These are phyloP conservation scores for Lodderomyces elongisporus DNA, from an alignment of 1,139 yeast species.

Conservation along the genomic window DNA sequence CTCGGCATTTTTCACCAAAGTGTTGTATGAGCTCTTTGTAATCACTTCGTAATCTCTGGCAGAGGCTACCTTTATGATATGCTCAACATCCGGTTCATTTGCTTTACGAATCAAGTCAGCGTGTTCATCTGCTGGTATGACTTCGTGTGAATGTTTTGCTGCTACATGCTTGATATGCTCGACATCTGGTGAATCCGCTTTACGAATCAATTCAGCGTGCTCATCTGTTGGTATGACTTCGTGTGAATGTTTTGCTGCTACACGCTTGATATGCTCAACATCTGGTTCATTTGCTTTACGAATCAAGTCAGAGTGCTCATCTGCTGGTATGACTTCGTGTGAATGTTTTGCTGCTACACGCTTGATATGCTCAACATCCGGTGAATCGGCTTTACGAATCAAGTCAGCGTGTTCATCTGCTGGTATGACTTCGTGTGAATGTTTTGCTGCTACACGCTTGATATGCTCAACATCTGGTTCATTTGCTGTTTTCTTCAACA, in stretches of 20 bases:
- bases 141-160: conserved; percentile 25
- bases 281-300: conserved; percentile 15
- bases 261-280: no score
- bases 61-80: conserved; percentile 14
- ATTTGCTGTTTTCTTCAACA: conserved; percentile 12
- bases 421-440: no score
- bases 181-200: conserved; percentile 25
- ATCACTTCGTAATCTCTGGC: conserved; percentile 12
- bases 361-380: no score
- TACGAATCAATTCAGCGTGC: conserved; percentile 19
- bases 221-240: conserved; percentile 22
- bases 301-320: conserved; percentile 18
- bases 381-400: conserved; percentile 19
- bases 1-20: conserved; percentile 12
- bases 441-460: no score
- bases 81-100: conserved; percentile 23
- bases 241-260: no score
- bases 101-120: conserved; percentile 17
- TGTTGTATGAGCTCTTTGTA: conserved; percentile 5
- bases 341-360: no score
- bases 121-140: conserved; percentile 25
- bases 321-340: conserved; percentile 16
- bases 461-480: conserved; percentile 9
- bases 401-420: conserved; percentile 14
- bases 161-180: conserved; percentile 23